Base-by-base conservation (phyloP, 495 filamentous ascomycete genomes). In the Aspergillus saccharolyticus region DNA sequence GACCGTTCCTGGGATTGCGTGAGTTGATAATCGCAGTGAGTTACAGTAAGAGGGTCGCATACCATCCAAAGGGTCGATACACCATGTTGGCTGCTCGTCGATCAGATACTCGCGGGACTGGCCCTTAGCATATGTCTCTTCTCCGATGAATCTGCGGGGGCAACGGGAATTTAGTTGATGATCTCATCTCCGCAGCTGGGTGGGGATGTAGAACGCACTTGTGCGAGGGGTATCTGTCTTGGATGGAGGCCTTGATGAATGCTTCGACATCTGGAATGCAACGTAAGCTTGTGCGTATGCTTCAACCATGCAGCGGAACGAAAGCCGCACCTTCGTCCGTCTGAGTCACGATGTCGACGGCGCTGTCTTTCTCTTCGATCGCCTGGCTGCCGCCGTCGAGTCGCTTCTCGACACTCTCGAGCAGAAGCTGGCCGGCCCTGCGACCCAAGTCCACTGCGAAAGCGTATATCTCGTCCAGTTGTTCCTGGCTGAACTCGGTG, bases 331-430 rank as follows among this genome's bases (percentile, higher is more conserved):
- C 83, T 70, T 86, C 80, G 63, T 88, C 85, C 0, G 83, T 84
- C 71, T 88, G 81, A 24, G 85, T 88, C 30, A 89, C 85, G 51
- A 89, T 81, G 65, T 89, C 85, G 10, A 89, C 86, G 0, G 86
- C 76, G 63, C 78, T 87, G 17, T 85, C 83, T 63, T 89, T 89
- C 70, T 78, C 74, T 17, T 70, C 63, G 21, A 73, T 72, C 8
- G 55, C 51, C 47, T 74, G 64, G 12, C 55, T 60, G 12, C 50
- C 57, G 18, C 62, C 63, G 20, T 60, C 66, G 47, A 71, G 73
- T 50, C 78, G 65, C 63, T 78, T 62, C 72, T 79, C 63, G 54
- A 73, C 66, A 66, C 78, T 55, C 14, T 83, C 78, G 51, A 86
- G 66, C 9, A 89, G 71, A 22, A 86, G 68, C 54, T 78, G 67